Conservation (phyloP, 1,284 basidiomycete species). For the Fistulinella cinereoalba region DNA sequence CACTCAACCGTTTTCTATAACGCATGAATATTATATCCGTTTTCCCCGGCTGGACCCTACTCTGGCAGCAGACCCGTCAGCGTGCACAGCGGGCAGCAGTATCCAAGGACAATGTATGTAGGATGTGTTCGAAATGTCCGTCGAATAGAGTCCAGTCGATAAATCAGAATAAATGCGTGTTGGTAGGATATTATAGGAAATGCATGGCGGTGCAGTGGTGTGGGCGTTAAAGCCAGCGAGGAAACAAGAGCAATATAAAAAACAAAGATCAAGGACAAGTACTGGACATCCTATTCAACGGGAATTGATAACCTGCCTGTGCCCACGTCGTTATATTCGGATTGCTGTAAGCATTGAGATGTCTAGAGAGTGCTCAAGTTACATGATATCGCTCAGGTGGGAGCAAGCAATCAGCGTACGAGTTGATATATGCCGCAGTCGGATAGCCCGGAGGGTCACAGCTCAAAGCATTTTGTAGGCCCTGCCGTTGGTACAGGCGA, state of each 20-base stretch:
- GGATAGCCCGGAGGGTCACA: constrained; percentile 66
- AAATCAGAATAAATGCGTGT: constrained; percentile 28
- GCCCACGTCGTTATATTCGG: constrained; percentile 76
- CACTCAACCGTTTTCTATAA: neutral
- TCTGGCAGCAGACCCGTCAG: constrained; percentile 1
- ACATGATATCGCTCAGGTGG: neutral
- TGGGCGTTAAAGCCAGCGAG: constrained; percentile 9
- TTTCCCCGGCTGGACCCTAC: neutral
- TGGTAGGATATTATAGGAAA: constrained; percentile 30
- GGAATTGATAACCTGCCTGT: constrained; percentile 63
- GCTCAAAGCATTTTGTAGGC: constrained; percentile 51
- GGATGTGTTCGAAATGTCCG: constrained; percentile 11
- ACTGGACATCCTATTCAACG: constrained; percentile 66
- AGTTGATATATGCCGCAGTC: constrained; percentile 57
- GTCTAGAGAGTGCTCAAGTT: constrained; percentile 41
- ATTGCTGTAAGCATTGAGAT: constrained; percentile 64
- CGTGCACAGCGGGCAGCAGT: neutral
- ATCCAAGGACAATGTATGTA: constrained; percentile 9
- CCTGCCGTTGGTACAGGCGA: constrained; percentile 71
- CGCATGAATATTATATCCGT: constrained; percentile 5
- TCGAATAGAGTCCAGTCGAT: constrained; percentile 18
- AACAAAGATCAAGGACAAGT: constrained; percentile 27
- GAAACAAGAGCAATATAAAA: constrained; percentile 9
- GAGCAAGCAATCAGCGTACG: constrained; percentile 35
- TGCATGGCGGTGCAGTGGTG: constrained; percentile 21